Evolutionary conservation across 179 eudicot species (phyloP).

Genomic region (Corrigiola litoralis): DNA sequence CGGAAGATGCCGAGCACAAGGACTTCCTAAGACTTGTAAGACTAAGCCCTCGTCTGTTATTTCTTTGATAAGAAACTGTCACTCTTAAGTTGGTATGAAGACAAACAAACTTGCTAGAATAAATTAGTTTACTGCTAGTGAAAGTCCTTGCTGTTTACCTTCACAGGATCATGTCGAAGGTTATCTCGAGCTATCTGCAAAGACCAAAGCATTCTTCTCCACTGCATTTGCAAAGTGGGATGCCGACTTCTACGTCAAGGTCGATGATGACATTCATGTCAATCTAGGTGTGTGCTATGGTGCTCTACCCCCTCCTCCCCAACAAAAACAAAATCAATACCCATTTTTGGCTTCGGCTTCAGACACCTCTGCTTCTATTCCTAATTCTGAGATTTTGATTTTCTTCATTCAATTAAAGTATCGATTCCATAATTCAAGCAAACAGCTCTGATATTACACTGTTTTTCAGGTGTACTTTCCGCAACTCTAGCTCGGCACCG

Average conservation of each 20-base stretch:
- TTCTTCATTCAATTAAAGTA: neutral
- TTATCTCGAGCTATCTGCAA: constrained; percentile 38
- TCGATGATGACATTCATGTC: constrained; percentile 43
- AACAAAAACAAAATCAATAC: too few species aligned
- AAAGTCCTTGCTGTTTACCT: neutral
- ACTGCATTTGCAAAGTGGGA: constrained; percentile 39
- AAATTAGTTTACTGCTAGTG: neutral
- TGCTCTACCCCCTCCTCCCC: neutral
- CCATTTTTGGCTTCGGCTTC: neutral
- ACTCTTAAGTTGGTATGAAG: neutral
- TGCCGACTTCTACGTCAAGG: constrained; percentile 40
- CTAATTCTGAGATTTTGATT: neutral
- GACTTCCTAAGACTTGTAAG: constrained; percentile 70
- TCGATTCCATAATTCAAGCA: neutral
- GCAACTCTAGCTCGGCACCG: constrained; percentile 28
- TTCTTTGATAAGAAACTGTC: neutral
- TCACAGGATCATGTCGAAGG: constrained; percentile 36
- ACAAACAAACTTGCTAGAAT: neutral
- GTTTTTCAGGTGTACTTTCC: constrained; percentile 21
- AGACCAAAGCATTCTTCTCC: constrained; percentile 38
- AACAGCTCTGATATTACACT: neutral
- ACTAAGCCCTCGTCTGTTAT: too few species aligned
- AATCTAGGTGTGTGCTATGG: constrained; percentile 24
- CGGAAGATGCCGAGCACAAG: constrained; percentile 53
- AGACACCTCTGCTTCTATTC: neutral